Base-by-base conservation (phyloP, 2,329 filamentous ascomycete species). In the Aspergillus pseudoterreus region DNA sequence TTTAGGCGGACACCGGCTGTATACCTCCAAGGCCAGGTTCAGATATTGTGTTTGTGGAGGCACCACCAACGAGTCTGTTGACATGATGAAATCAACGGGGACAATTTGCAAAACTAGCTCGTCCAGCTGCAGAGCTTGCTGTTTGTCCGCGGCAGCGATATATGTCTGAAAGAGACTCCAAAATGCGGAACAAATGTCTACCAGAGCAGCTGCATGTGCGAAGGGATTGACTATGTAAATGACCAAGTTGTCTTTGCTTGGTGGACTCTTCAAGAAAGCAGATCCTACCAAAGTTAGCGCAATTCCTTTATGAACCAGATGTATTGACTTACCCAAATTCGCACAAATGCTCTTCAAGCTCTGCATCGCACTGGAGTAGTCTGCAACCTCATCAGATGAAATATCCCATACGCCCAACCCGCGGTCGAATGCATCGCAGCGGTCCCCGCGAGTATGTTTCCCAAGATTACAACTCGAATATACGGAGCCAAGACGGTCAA, bases 161-260 rank as follows among this genome's bases (percentile, higher is more conserved):
- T 83, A 82, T 44, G 77, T 73, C 55, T 82, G 78, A 58, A 81
- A 82, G 1, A 84, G 72, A 6, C 70, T 64, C 73, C 79, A 79
- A 63, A 84, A 84, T 17, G 80, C 79, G 14, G 77, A 74, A 57
- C 81, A 84, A 3, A 84, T 71, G 54, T 82, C 77, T 65, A 55
- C 75, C 19, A 73, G 59, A 32, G 76, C 74, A 15, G 73, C 70
- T 19, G 74, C 67, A 44, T 71, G 67, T 4, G 69, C 63, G 51
- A 82, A 83, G 1, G 81, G 80, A 57, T 83, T 79, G 45, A 85
- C 63, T 50, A 85, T 78, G 61, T 83, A 85, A 43, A 85, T 71
- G 32, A 85, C 77, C 42, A 80, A 71, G 54, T 72, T 79, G 12
- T 72, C 66, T 9, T 62, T 64, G 30, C 57, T 64, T 11, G 65